Base-by-base conservation (phyloP, 202 grass and related monocot genomes). In the Bolboschoenoplectus hybrid region DNA sequence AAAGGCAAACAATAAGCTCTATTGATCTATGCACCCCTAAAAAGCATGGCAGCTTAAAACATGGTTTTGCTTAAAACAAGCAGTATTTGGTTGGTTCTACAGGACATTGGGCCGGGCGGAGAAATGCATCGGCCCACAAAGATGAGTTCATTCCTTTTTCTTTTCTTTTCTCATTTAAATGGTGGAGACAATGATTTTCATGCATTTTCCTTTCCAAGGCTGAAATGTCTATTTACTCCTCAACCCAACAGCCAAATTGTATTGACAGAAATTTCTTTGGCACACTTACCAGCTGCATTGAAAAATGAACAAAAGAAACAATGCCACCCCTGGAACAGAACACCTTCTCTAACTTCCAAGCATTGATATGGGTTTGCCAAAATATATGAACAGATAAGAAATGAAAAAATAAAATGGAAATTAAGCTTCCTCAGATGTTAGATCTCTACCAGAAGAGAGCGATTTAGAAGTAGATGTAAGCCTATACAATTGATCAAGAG, bases 401-500 rank as follows among this genome's bases (percentile, higher is more conserved):
- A 26, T 38, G 39, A 39, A 55, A 39, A 39, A 55, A 58, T 9
- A 58, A 58, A 78, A 57, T n/a, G 3, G 45, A 12, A 60, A 80
- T 80, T n/a, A 80, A 80, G 75, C 34, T 41, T 80, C 53, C 41
- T 80, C 35, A 1, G 2, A 10, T 80, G 36, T 80, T 80, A 58
- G 51, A 60, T 60, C 14, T 9, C 34, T 51, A 66, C 81, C 86
- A 44, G 89, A 75, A 14, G 75, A 58, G 1, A 58, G 75, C 19
- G 36, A 79, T 79, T 79, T 9, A 9, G 35, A 45, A 26, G 74
- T 83, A 49, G 63, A 13, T 0, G 63, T 46, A 81, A 87, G 81
- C 66, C 52, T 90, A 61, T 82, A 91, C 70, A 98, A 61, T 10
- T 82, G 82, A 73, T 87, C 34, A 3, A 94, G 88, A 60, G 93